Base-by-base conservation (phyloP, 169 alveolate genomes). In the Babesia ovis region DNA sequence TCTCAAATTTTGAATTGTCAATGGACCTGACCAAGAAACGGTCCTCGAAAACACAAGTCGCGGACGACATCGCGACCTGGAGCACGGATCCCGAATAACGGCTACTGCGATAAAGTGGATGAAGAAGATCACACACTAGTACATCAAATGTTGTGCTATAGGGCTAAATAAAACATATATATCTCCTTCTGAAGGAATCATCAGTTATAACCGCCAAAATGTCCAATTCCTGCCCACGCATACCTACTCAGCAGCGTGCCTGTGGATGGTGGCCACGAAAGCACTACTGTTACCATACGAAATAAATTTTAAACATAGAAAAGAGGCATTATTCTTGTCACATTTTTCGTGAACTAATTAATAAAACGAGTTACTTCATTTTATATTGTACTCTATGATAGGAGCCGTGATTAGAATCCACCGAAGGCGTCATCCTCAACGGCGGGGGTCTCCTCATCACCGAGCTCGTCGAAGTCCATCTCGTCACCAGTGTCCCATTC, bases 1-100 rank as follows among this genome's bases (percentile, higher is more conserved):
- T 87, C 57, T 94, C 97, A 66, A 93, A 94, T 56, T 94, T 94
- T 31, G 95, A 91, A 77, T 89, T 92, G 84, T 94, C 97, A 29
- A 92, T 92, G 37, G 90, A 85, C 64, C 94, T 68, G 42, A 94
- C 91, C 39, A 88, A 85, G 83, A 94, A 90, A 51, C 97, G 96
- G 72, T 94, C 97, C 83, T 94, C 97, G 60, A 93, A 93, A 39
- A 93, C 86, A 70, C 84, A 81, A 35, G 80, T 35, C 20, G 85
- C 84, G 34, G 89, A 22, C 22, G 89, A 59, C 89, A 70, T 81
- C 20, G 48, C 23, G 20, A 25, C 37, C 12, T 14, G 3, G 37
- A 22, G 67, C 12, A 31, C 29, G 22, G 56, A 48, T 11, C 27
- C n/a, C 9, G 27, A 34, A n/a, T 31, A 35, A 34, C 3, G 50